Base-by-base conservation (phyloP, 495 filamentous ascomycete species). In the Massariosphaeria phaeospora region DNA sequence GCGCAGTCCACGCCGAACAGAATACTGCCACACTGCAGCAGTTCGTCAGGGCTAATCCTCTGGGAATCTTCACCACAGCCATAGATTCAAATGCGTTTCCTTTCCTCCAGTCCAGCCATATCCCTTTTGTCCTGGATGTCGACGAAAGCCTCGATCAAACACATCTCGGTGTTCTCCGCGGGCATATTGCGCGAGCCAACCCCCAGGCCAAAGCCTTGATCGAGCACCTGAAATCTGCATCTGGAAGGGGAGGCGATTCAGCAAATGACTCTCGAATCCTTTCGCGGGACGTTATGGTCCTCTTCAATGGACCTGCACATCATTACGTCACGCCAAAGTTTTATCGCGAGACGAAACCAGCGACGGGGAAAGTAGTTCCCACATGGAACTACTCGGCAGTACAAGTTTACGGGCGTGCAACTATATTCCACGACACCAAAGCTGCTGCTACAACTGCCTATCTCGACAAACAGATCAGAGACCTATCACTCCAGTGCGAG, bases 251-350 rank as follows among this genome's bases (percentile, higher is more conserved):
- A 1, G 9, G 13, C 18, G 38, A 45, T n/a, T 21, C 43, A 20
- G 3, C 26, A 11, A 20, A 29, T 26, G 24, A 26, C 79, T 80
- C 1, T 78, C 79, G 0, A 84, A 29, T 45, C 9, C 51, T 79
- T 0, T 56, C 69, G 26, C 55, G 71, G 2, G 75, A 79, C 31
- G 74, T 79, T 2, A 44, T 79, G 27, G 65, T 83, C 2, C 68
- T 82, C 12, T 84, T 84, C 67, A 81, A 69, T n/a, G 69, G 70
- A 1, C 65, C 73, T 0, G 56, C 67, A 1, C 72, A 81, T 31
- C 74, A 79, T 63, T 84, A 84, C 56, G 73, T 84, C 30, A 79
- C 79, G 10, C 79, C 80, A 79, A 77, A 81, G 39, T 82, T 80
- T 66, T 84, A 81, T 64, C 70, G 65, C 10, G 73, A 78, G 56